phyloP scores from a whole-genome alignment of 2,329 filamentous ascomycete species.

The Neophaeococcomyces aloes region DNA sequence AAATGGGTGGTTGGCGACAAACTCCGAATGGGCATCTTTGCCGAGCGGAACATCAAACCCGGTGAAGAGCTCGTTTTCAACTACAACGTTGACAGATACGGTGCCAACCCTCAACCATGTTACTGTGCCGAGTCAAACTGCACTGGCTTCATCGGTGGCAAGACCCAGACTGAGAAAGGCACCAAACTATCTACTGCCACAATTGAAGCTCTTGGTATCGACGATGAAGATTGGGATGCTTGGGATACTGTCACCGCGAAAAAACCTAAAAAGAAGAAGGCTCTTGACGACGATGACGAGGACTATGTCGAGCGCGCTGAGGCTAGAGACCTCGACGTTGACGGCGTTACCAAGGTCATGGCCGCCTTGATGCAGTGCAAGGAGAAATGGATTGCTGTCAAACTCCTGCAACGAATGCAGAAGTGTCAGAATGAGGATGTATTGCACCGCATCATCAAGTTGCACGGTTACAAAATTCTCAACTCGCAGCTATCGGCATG shows the following conservation, averaged over 20 bases:
- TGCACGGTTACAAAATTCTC: slow-evolving; percentile 94
- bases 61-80: slow-evolving; percentile 98
- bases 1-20: slow-evolving; percentile 99
- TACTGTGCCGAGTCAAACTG: slow-evolving; percentile 94
- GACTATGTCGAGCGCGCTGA: slow-evolving; percentile 89
- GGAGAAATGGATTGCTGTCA: slow-evolving; percentile 98
- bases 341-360: slow-evolving; percentile 88
- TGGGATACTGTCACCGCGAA: slow-evolving; percentile 77
- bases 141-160: slow-evolving; percentile 91
- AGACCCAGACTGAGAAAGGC: slow-evolving; percentile 90
- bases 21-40: slow-evolving; percentile 97
- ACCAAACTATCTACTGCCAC: slow-evolving; percentile 83
- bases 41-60: slow-evolving; percentile 67
- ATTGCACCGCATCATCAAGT: slow-evolving; percentile 77
- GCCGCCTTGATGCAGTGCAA: slow-evolving; percentile 94
- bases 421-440: slow-evolving; percentile 77
- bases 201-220: slow-evolving; percentile 90
- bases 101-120: slow-evolving; percentile 90
- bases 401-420: slow-evolving; percentile 81
- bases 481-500: slow-evolving; percentile 78
- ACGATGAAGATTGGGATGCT: slow-evolving; percentile 75
- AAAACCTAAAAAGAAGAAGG: slow-evolving; percentile 92
- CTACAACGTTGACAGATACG: slow-evolving; percentile 98
- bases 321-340: slow-evolving; percentile 66
- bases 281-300: slow-evolving; percentile 79